Evolutionary conservation across 495 filamentous ascomycete species (phyloP).

Genomic region (Talaromyces ruber): DNA sequence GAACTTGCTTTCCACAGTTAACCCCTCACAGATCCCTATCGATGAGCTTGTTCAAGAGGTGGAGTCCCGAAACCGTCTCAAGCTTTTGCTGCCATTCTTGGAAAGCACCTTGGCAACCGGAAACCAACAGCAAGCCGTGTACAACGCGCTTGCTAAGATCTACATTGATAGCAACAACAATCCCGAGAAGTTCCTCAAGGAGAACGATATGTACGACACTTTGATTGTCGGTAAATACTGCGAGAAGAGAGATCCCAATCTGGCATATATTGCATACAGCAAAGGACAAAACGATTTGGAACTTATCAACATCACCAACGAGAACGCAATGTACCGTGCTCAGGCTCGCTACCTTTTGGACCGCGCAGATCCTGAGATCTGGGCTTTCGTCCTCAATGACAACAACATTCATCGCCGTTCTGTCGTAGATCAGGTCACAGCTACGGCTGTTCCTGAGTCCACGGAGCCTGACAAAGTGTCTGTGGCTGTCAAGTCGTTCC

Average conservation of each 20-base stretch:
- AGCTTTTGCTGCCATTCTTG: conserved; percentile 92
- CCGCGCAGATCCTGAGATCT: conserved; percentile 81
- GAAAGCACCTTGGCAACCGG: conserved; percentile 84
- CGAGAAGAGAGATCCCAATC: conserved; percentile 95
- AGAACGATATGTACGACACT: conserved; percentile 96
- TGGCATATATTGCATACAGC: conserved; percentile 89
- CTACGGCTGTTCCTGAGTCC: conserved; percentile 91
- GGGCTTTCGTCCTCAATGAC: conserved; percentile 86
- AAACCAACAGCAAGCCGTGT: conserved; percentile 96
- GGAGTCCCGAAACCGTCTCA: conserved; percentile 88
- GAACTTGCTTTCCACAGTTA: conserved; percentile 79
- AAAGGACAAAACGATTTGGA: conserved; percentile 98
- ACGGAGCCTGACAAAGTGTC: conserved; percentile 93
- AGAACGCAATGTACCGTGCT: conserved; percentile 97
- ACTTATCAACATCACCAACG: conserved; percentile 94
- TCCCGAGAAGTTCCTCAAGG: conserved; percentile 96
- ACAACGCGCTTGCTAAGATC: conserved; percentile 98
- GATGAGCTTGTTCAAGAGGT: conserved; percentile 95
- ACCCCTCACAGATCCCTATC: conserved; percentile 79
- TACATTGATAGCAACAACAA: conserved; percentile 99
- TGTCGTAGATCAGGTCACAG: conserved; percentile 92
- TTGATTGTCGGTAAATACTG: conserved; percentile 95
- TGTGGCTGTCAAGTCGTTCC: conserved; percentile 86
- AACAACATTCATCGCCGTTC: conserved; percentile 93
- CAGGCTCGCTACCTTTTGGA: conserved; percentile 94